Evolutionary conservation across 108 stramenopile species (phyloP).

Genomic region (Craspedostauros australis): DNA sequence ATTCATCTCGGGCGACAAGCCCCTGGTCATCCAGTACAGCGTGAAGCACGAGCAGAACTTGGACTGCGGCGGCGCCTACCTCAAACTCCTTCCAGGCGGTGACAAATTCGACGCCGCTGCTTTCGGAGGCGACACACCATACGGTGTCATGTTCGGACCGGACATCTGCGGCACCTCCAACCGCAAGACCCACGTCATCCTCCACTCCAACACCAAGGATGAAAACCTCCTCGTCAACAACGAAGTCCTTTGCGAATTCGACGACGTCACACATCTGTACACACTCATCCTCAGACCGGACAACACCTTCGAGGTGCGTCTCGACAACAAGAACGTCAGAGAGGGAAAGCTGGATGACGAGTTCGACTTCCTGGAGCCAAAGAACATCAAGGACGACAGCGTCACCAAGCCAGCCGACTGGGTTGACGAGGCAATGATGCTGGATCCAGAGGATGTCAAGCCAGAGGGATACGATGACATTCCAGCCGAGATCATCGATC

Average conservation of each 20-base stretch:
- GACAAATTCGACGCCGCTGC: constrained; percentile 61
- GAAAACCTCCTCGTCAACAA: constrained; percentile 95
- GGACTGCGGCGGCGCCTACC: constrained; percentile 99
- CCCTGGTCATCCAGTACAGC: constrained; percentile 93
- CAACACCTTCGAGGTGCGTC: constrained; percentile 95
- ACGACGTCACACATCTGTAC: constrained; percentile 94
- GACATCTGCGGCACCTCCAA: constrained; percentile 95
- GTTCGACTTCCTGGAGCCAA: constrained; percentile 87
- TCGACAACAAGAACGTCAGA: constrained; percentile 94
- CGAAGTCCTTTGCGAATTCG: constrained; percentile 83
- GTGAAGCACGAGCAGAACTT: constrained; percentile 97
- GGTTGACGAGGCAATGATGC: constrained; percentile 93
- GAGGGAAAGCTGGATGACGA: constrained; percentile 91
- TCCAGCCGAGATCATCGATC: constrained; percentile 89
- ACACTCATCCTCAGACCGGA: constrained; percentile 91
- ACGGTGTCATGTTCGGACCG: constrained; percentile 99
- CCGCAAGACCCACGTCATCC: constrained; percentile 95
- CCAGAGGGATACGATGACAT: constrained; percentile 97
- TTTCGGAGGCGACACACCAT: constrained; percentile 98
- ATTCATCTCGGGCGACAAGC: constrained; percentile 82
- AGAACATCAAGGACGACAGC: constrained; percentile 95
- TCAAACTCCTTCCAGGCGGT: constrained; percentile 91
- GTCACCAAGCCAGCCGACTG: constrained; percentile 94
- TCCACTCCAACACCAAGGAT: constrained; percentile 89
- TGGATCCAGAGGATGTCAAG: constrained; percentile 93